Evolutionary conservation across 768 basidiomycete species (phyloP), one percentile per base, ranked within the genome.

Genomic region (Tylopilus vinaceipallidus): DNA sequence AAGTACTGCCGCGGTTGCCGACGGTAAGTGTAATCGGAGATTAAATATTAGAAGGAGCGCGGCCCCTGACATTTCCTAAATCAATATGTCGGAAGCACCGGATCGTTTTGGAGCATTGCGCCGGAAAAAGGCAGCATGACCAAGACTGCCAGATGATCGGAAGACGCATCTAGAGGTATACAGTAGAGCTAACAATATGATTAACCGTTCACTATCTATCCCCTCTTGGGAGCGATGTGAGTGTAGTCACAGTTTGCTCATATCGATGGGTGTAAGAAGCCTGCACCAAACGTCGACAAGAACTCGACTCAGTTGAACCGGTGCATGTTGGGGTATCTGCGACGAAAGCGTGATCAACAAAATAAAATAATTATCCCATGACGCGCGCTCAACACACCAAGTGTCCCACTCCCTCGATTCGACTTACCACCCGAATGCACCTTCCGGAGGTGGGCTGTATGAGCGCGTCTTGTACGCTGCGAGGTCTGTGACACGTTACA

Each of bases 381-480:
- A 16, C 3, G 11, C 17, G 14, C 16, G 10, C 7, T 9, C 11
- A 22, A 56, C 70, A 9, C 13, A 71, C 70, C 56, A 73, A 46
- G 42, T 73, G 71, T 5, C 71, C 70, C 6, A 56, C 57, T 10
- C 59, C 63, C 29, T 54, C 26, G 3, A 71, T 61, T 20, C 62
- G 58, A 4, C 35, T 47, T 17, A 70, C 49, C 1, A 44, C 61
- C 17, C 45, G 57, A 47, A 72, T 61, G 16, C 49, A 19, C 34
- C 65, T 55, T 4, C 62, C 59, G 4, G 60, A 60, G 10, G 36
- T 17, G 1, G 54, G 61, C 37, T 69, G 53, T 0, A 70, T 47
- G n/a, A 73, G 48, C 3, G 57, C 57, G n/a, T 71, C 65, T 42
- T 72, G 71, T 2, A 68, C 54, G 2, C 24, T 7, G 5, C 66